These are phyloP conservation scores for Leccinum rimulosum DNA, from an alignment of 768 basidiomycete species.

Conservation along the genomic window DNA sequence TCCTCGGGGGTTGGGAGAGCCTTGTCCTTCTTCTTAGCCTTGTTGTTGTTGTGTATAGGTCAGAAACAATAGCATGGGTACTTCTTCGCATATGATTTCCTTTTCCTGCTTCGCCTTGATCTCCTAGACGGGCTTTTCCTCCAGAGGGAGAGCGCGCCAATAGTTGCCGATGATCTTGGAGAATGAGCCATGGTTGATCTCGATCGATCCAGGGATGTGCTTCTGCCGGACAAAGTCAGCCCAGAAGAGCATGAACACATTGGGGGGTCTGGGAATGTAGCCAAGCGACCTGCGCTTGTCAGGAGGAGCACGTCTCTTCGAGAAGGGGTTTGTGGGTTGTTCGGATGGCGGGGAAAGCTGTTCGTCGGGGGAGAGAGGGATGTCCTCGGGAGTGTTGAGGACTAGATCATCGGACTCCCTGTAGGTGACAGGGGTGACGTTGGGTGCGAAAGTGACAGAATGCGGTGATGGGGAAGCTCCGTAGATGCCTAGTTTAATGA, in stretches of 20 bases:
- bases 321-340: conserved; percentile 35
- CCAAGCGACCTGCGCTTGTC: conserved; percentile 63
- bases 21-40: conserved; percentile 40
- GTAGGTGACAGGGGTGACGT: conserved; percentile 56
- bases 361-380: too few species aligned
- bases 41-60: conserved; percentile 46
- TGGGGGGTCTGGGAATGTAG: conserved; percentile 28
- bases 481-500: conserved; percentile 54
- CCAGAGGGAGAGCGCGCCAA: conserved; percentile 68
- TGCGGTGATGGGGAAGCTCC: conserved; percentile 44
- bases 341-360: conserved; percentile 57
- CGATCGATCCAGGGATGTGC: conserved; percentile 50
- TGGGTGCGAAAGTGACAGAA: conserved; percentile 61
- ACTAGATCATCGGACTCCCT: conserved; percentile 33
- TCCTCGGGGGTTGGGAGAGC: conserved; percentile 20
- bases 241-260: conserved; percentile 38
- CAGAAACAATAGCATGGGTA: conserved; percentile 64
- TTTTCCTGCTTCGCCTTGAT: conserved; percentile 69
- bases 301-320: conserved; percentile 51
- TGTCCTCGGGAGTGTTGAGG: conserved; percentile 25
- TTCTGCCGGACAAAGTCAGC: conserved; percentile 41
- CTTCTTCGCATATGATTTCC: conserved; percentile 61
- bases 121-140: conserved; percentile 75
- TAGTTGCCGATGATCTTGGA: conserved; percentile 52
- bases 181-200: conserved; percentile 47